phyloP scores from a whole-genome alignment of 345 rosid species.

The Euphorbia tirucalli region DNA sequence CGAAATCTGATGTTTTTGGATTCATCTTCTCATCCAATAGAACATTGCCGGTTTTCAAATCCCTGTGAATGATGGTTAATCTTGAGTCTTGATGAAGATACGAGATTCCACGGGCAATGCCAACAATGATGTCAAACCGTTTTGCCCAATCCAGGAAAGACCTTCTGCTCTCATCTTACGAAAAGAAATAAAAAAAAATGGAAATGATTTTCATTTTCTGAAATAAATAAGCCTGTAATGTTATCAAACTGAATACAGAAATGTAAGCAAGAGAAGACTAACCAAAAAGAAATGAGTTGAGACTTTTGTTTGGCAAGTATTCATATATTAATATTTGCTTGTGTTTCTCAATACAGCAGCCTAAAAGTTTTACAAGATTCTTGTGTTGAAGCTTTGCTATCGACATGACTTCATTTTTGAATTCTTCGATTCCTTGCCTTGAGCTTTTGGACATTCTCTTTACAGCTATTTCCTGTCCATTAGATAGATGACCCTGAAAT shows the following conservation, averaged over 20 bases:
- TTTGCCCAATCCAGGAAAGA: too few relatives aligned
- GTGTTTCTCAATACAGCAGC: conserved; percentile 10
- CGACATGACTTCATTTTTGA: conserved; percentile 11
- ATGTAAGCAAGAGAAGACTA: too few relatives aligned
- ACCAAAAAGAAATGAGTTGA: too few relatives aligned
- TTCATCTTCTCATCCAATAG: conserved; percentile 46
- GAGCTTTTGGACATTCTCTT: conserved; percentile 15
- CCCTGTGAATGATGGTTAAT: too few relatives aligned
- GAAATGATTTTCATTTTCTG: conserved; percentile 31
- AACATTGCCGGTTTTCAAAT: conserved; percentile 60
- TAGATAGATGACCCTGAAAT: conserved; percentile 17
- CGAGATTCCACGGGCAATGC: too few relatives aligned
- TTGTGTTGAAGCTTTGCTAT: conserved; percentile 22
- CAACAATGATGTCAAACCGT: too few relatives aligned
- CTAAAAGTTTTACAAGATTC: conserved; percentile 23
- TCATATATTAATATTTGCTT: conserved; percentile 8
- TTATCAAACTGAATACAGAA: background rate
- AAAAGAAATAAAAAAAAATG: too few relatives aligned
- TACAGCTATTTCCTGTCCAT: conserved; percentile 18
- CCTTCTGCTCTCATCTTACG: too few relatives aligned
- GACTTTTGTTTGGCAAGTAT: too few relatives aligned
- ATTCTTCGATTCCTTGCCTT: conserved; percentile 16
- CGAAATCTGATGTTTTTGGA: conserved; percentile 68
- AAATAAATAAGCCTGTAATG: background rate
- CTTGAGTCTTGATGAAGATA: too few relatives aligned